A percentile compares a stretch with the other conserved stretches of the same genome.
phyloP scores from a whole-genome alignment of 2,329 filamentous ascomycete species.

The Penicillium sp. region DNA sequence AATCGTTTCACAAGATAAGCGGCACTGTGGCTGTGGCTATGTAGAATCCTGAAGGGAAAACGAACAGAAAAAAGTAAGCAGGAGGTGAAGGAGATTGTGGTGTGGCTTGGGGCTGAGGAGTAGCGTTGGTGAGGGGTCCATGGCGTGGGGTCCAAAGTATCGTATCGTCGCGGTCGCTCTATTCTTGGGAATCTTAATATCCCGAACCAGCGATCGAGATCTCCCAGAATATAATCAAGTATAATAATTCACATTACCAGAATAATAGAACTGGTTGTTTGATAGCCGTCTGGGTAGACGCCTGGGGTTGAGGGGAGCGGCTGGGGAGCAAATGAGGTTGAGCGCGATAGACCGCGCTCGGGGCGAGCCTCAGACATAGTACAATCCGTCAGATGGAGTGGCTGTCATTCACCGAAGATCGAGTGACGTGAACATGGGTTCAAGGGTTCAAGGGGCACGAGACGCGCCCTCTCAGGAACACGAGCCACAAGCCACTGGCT shows the following conservation, averaged over 20 bases:
- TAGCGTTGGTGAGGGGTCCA: neutral
- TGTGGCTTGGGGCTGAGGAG: conserved; percentile 19
- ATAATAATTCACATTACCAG: neutral
- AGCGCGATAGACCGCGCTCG: neutral
- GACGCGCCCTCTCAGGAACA: conserved; percentile 20
- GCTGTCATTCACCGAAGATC: neutral
- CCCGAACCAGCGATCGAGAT: conserved; percentile 7
- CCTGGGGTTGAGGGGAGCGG: conserved; percentile 14
- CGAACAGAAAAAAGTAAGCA: neutral
- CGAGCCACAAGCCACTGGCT: conserved; percentile 20
- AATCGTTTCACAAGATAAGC: conserved; percentile 10
- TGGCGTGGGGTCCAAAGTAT: conserved; percentile 12
- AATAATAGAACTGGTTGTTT: conserved; percentile 5
- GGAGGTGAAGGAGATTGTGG: neutral
- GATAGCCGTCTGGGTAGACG: conserved; percentile 17
- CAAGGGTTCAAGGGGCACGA: conserved; percentile 10
- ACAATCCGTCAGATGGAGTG: neutral
- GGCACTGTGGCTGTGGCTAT: conserved; percentile 16
- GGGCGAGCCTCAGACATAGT: conserved; percentile 4
- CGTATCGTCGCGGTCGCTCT: conserved; percentile 1
- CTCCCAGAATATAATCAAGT: conserved; percentile 7
- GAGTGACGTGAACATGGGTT: conserved; percentile 10
- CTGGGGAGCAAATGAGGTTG: conserved; percentile 13
- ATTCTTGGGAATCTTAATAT: conserved; percentile 10
- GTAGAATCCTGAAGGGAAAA: neutral